These are phyloP conservation scores for Marasmius tenuissimus DNA, from an alignment of 1,284 basidiomycete genomes.

Conservation along the genomic window DNA sequence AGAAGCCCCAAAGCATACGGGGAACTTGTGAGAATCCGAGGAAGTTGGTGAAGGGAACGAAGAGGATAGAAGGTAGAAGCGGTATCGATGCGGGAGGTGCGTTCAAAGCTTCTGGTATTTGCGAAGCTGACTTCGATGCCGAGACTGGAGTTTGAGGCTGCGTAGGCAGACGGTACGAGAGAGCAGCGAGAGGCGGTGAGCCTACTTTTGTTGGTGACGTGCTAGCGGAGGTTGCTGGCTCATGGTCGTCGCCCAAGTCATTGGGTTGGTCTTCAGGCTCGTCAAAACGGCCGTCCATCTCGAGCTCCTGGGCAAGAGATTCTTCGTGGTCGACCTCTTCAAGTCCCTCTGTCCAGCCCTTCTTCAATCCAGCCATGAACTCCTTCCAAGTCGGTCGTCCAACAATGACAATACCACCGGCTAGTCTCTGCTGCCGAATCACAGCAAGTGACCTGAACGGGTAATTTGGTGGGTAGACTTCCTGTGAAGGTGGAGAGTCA, in stretches of 20 bases:
- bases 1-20: slow-evolving; percentile 88
- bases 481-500: slow-evolving; percentile 56
- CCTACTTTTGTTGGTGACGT: slow-evolving; percentile 2
- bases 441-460: slow-evolving; percentile 49
- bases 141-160: slow-evolving; percentile 8
- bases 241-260: slow-evolving; percentile 28
- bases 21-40: slow-evolving; percentile 90
- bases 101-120: slow-evolving; percentile 30
- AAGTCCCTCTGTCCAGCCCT: slow-evolving; percentile 83
- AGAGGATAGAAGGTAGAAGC: slow-evolving; percentile 78
- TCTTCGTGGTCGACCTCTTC: slow-evolving; percentile 78
- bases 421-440: slow-evolving; percentile 62
- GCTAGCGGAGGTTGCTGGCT: slow-evolving; percentile 35
- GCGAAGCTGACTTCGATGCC: slow-evolving; percentile 25
- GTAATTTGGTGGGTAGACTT: slow-evolving; percentile 33
- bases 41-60: slow-evolving; percentile 86
- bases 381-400: slow-evolving; percentile 94
- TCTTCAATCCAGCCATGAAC: slow-evolving; percentile 84
- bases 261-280: slow-evolving; percentile 44
- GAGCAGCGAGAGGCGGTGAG: slow-evolving; percentile 25
- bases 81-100: slow-evolving; percentile 68
- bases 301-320: slow-evolving; percentile 65
- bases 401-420: slow-evolving; percentile 85
- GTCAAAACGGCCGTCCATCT: slow-evolving; percentile 78
- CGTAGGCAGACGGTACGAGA: slow-evolving; percentile 2